A percentile compares a stretch with the other conserved stretches of the same genome.
Evolutionary conservation across 768 basidiomycete species (phyloP).

Genomic region (Tylopilus felleus): DNA sequence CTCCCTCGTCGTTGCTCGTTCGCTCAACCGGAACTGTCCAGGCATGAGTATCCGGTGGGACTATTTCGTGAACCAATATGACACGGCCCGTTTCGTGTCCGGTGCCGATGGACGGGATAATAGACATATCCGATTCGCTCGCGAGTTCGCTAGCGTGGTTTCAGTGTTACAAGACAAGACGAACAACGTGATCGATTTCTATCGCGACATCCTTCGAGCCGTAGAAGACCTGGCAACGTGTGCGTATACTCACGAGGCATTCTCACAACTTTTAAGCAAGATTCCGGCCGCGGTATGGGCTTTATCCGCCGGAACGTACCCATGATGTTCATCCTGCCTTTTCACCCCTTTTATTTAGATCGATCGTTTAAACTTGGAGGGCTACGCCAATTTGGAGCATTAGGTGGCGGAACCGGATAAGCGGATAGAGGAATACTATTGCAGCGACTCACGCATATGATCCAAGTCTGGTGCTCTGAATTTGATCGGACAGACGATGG

Average conservation of each 20-base stretch:
- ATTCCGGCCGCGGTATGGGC: slow-evolving; percentile 78
- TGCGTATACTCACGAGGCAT: slow-evolving; percentile 78
- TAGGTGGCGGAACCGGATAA: slow-evolving; percentile 86
- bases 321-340: not conserved
- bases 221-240: slow-evolving; percentile 89
- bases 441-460: slow-evolving; percentile 70
- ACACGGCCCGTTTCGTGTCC: slow-evolving; percentile 71
- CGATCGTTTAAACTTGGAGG: slow-evolving; percentile 92
- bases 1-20: not conserved
- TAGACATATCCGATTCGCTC: slow-evolving; percentile 88
- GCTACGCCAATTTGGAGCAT: slow-evolving; percentile 89
- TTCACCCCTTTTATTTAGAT: slow-evolving; percentile 49
- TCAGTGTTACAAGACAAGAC: slow-evolving; percentile 96
- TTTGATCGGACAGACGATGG: slow-evolving; percentile 76
- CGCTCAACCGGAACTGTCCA: slow-evolving; percentile 27
- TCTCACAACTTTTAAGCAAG: slow-evolving; percentile 70
- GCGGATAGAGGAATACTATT: slow-evolving; percentile 79
- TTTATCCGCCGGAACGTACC: not conserved
- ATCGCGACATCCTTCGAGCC: slow-evolving; percentile 77
- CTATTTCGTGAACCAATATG: slow-evolving; percentile 92
- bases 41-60: slow-evolving; percentile 98
- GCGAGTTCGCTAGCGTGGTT: slow-evolving; percentile 92
- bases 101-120: slow-evolving; percentile 77
- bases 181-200: slow-evolving; percentile 87
- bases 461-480: slow-evolving; percentile 84